A percentile compares a stretch with the other conserved stretches of the same genome.
Evolutionary conservation across 306 rosid genomes (phyloP).

Genomic region (Dalbergia cochinchinensis): DNA sequence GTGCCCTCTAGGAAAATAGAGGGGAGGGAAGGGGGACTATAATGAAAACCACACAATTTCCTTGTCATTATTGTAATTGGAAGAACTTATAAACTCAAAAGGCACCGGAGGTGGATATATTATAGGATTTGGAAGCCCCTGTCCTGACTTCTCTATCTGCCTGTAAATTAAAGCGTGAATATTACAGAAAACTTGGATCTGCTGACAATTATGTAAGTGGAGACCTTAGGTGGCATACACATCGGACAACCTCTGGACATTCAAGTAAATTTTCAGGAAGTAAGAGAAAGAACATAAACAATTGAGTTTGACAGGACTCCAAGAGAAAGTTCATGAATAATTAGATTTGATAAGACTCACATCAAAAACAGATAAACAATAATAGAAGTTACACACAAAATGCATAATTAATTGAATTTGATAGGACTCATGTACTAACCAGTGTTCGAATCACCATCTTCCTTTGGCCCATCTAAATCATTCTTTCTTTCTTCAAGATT

Average conservation of each 20-base stretch:
- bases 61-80: too few species aligned
- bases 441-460: constrained; percentile 57
- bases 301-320: constrained; percentile 2
- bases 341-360: background rate
- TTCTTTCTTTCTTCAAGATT: constrained; percentile 58
- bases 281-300: constrained; percentile 15
- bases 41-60: background rate
- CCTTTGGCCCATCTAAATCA: constrained; percentile 60
- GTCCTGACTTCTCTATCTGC: background rate
- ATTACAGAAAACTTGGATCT: constrained; percentile 24
- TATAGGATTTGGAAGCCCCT: background rate
- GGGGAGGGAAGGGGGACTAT: background rate
- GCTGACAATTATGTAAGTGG: constrained; percentile 23
- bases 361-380: too few species aligned
- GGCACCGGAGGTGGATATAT: background rate
- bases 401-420: constrained; percentile 27
- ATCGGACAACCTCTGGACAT: constrained; percentile 4
- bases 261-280: constrained; percentile 30
- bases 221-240: background rate
- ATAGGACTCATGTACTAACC: constrained; percentile 55
- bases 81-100: too few species aligned
- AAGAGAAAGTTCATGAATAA: constrained; percentile 32
- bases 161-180: constrained; percentile 17
- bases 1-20: background rate
- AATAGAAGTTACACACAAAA: background rate